Percentiles rank a stretch among this genome's conserved stretches.
Conservation (phyloP, 352 stramenopile genomes). For the Phytopythium sindhum region DNA sequence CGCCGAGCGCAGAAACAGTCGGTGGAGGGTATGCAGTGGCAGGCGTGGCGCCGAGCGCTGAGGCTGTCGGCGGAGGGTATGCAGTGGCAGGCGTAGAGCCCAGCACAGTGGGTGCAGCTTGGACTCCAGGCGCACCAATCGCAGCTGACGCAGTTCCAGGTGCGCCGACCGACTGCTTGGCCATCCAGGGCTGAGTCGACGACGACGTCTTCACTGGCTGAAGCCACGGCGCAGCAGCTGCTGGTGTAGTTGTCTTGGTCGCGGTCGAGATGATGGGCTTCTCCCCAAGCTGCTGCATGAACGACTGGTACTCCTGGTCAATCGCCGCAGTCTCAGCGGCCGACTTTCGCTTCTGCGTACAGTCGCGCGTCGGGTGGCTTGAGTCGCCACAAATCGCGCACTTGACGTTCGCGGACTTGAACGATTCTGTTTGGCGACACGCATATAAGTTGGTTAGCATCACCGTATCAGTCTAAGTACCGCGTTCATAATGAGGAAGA, state of each 20-base stretch:
- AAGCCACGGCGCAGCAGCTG: slow-evolving; percentile 54
- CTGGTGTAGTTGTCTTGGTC: slow-evolving; percentile 26
- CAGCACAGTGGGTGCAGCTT: background rate
- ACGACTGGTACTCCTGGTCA: slow-evolving; percentile 83
- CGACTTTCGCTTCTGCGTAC: slow-evolving; percentile 86
- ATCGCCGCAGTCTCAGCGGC: slow-evolving; percentile 71
- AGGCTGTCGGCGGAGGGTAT: slow-evolving; percentile 1
- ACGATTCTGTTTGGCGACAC: slow-evolving; percentile 35
- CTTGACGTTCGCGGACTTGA: slow-evolving; percentile 88
- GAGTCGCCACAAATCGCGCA: slow-evolving; percentile 98
- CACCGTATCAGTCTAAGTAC: slow-evolving; percentile 29
- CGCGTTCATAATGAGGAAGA: background rate
- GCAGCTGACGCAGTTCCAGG: slow-evolving; percentile 29
- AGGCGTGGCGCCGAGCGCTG: background rate
- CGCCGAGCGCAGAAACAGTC: background rate
- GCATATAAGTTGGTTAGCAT: slow-evolving; percentile 9
- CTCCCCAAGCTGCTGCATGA: slow-evolving; percentile 86
- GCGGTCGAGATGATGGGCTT: slow-evolving; percentile 64
- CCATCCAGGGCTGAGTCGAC: slow-evolving; percentile 61
- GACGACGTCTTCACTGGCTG: slow-evolving; percentile 52
- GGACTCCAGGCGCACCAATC: slow-evolving; percentile 14
- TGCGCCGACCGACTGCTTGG: slow-evolving; percentile 40
- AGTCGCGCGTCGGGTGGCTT: slow-evolving; percentile 97
- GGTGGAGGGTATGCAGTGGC: slow-evolving; percentile 7
- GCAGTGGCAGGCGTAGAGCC: background rate